Conservation (phyloP, 148 eudicot species). For the Arctostaphylos glauca region DNA sequence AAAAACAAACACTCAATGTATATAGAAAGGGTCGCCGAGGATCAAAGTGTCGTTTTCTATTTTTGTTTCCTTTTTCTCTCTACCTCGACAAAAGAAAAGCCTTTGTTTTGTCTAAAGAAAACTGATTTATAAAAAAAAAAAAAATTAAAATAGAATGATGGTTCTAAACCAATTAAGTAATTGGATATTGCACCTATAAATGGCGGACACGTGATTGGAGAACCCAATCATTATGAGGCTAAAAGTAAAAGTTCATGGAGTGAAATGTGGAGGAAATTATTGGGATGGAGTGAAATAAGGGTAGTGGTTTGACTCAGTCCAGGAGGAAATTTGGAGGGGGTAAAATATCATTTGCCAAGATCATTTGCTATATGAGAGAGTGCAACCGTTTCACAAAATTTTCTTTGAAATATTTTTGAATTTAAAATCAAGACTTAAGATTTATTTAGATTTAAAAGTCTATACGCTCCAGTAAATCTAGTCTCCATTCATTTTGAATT, state of each 20-base stretch:
- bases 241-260: slow-evolving; percentile 16
- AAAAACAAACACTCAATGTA: background rate
- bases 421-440: no score
- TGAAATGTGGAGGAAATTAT: slow-evolving; percentile 3
- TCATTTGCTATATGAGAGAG: background rate
- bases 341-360: background rate
- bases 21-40: background rate
- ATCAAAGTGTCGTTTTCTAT: background rate
- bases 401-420: no score
- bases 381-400: no score
- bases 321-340: background rate
- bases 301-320: slow-evolving; percentile 24
- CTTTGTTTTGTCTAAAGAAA: slow-evolving; percentile 23
- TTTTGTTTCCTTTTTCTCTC: background rate
- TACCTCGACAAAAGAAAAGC: slow-evolving; percentile 21
- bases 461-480: no score
- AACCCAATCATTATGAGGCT: slow-evolving; percentile 21
- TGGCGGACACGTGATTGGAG: slow-evolving; percentile 41
- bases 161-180: slow-evolving; percentile 9
- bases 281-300: slow-evolving; percentile 33
- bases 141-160: slow-evolving; percentile 17
- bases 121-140: slow-evolving; percentile 18
- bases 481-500: no score
- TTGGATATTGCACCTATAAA: slow-evolving; percentile 15
- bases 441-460: no score